Evolutionary conservation across 208 protist genomes (phyloP), one percentile per base, ranked within the genome.

Genomic region (Trypanosoma vivax): DNA sequence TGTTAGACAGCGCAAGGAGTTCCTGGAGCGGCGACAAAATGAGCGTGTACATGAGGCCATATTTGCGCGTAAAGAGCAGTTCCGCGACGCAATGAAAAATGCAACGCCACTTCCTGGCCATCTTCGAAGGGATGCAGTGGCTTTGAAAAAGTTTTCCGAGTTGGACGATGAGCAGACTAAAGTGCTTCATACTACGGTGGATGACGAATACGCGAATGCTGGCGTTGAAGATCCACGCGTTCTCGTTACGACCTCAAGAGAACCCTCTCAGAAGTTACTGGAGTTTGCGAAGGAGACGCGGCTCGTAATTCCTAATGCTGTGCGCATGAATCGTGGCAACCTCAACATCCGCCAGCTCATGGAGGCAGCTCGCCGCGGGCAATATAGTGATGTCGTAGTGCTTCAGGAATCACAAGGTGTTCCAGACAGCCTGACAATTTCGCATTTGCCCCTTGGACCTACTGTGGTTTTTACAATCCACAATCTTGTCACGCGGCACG

Each of bases 271-370:
- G 49, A 88, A 94, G 41, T 79, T 99, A 16, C 71, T 92, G 42
- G 87, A 98, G 79, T 99, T 99, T 65, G 73, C 92, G 10, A 99
- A 99, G 82, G 98, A 99, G 77, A 59, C 99, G 18, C 70, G 84
- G 5, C 77, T 99, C n/a, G 60, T 99, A 13, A 92, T 99, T 51
- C 98, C 99, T 16, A 99, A 99, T 70, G 73, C 95, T 5, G 84
- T 98, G 37, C 79, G 96, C 38, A 83, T 99, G 40, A 99, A 99
- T 73, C 85, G 98, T 43, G 98, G 97, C 70, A 90, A 71, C 51
- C 73, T 97, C 59, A 91, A 88, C 41, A 76, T 98, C 4, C 73
- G 90, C 40, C 87, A 93, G 64, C 65, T 99, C 14, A 96, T 99
- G 46, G 86, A 99, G 2, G 84, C 92, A 2, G 96, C 92, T 40